phyloP scores from a whole-genome alignment of 768 basidiomycete species.

The Exsudoporus frostii region DNA sequence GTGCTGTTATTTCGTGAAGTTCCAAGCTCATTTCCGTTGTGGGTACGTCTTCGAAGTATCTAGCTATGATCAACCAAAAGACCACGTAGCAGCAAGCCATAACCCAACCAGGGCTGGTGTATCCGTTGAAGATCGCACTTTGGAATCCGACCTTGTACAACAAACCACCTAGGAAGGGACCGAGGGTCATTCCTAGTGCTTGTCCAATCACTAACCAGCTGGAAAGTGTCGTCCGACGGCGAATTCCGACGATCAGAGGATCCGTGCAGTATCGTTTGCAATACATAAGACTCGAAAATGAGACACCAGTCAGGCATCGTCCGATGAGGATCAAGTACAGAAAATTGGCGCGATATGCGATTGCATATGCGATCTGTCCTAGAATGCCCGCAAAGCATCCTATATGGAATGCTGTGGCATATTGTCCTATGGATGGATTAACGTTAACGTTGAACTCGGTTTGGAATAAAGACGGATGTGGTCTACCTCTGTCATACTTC shows the following conservation, averaged over 20 bases:
- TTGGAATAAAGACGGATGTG: background rate
- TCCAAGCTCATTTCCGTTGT: slow-evolving; percentile 7
- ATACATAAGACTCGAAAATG: slow-evolving; percentile 66
- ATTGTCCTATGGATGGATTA: slow-evolving; percentile 42
- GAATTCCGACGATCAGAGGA: slow-evolving; percentile 60
- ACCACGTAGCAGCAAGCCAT: slow-evolving; percentile 52
- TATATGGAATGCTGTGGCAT: slow-evolving; percentile 51
- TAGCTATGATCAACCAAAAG: slow-evolving; percentile 43
- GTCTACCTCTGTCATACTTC: slow-evolving; percentile 52
- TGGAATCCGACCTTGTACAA: slow-evolving; percentile 58
- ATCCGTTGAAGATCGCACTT: slow-evolving; percentile 60
- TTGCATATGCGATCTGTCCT: slow-evolving; percentile 58
- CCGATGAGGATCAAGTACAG: slow-evolving; percentile 71
- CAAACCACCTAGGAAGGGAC: slow-evolving; percentile 63
- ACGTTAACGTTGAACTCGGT: background rate
- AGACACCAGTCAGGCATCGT: slow-evolving; percentile 60
- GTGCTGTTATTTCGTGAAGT: slow-evolving; percentile 7
- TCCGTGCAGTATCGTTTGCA: slow-evolving; percentile 66
- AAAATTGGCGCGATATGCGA: slow-evolving; percentile 56
- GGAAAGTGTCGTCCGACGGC: slow-evolving; percentile 58
- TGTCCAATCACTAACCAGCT: slow-evolving; percentile 64
- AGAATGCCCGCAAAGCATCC: slow-evolving; percentile 50
- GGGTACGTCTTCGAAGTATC: slow-evolving; percentile 43
- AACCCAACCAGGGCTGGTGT: slow-evolving; percentile 62
- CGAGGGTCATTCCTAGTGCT: slow-evolving; percentile 56